These are phyloP conservation scores for Wallacemonas sp. DNA, from an alignment of 208 protist species.

Conservation along the genomic window DNA sequence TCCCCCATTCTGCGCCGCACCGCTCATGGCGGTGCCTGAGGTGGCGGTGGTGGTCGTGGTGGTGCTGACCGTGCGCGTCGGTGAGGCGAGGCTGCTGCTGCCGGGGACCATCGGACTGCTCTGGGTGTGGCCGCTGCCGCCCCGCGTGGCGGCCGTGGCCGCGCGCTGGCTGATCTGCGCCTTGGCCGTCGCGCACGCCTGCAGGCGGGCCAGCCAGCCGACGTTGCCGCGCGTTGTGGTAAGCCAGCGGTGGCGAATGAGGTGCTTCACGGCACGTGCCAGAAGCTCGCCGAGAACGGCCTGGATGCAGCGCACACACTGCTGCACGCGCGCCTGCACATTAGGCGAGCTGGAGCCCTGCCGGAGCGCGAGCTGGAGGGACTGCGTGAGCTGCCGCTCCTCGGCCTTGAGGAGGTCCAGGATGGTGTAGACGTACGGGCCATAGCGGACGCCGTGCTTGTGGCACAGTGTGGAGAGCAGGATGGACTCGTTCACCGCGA, in stretches of 20 bases:
- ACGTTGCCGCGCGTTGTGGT: conserved; percentile 26
- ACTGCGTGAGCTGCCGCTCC: conserved; percentile 33
- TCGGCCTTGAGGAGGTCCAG: conserved; percentile 43
- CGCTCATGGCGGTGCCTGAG: background rate
- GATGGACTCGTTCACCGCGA: conserved; percentile 28
- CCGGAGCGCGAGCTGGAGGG: conserved; percentile 33
- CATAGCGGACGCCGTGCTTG: conserved; percentile 48
- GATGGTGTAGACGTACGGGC: conserved; percentile 50
- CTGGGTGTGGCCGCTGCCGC: background rate
- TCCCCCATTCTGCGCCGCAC: too few species aligned
- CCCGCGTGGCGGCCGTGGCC: background rate
- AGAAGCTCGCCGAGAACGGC: conserved; percentile 47
- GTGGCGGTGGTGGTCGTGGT: too few species aligned
- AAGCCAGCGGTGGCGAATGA: conserved; percentile 44
- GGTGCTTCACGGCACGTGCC: conserved; percentile 41
- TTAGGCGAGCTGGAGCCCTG: conserved; percentile 38
- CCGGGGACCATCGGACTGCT: too few species aligned
- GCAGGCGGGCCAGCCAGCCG: conserved; percentile 33
- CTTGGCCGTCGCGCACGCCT: conserved; percentile 21
- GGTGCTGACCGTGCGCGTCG: too few species aligned
- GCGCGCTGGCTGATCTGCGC: conserved; percentile 3
- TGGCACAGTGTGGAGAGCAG: conserved; percentile 49
- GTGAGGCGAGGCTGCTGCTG: too few species aligned
- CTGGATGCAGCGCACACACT: conserved; percentile 44
- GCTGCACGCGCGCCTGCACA: conserved; percentile 36